These are phyloP conservation scores for Colletotrichum camelliae DNA, from an alignment of 2,329 filamentous ascomycete genomes.

Conservation along the genomic window DNA sequence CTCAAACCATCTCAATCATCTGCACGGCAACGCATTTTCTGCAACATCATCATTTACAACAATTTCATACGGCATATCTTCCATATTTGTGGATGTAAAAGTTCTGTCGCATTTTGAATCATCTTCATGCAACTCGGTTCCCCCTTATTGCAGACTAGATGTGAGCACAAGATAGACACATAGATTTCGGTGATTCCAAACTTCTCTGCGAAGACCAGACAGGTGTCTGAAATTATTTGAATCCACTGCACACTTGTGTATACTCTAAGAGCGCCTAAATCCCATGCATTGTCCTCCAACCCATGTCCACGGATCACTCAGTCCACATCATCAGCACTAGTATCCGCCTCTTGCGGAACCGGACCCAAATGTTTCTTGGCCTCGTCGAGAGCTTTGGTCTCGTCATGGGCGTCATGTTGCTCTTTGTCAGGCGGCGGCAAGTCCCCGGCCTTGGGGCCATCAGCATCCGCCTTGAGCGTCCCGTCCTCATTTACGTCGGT, in stretches of 20 bases:
- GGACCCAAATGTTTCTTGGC: conserved; percentile 41
- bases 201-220: background rate
- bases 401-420: conserved; percentile 32
- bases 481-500: conserved; percentile 68
- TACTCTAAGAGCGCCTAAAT: background rate
- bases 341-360: conserved; percentile 28
- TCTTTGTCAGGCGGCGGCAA: conserved; percentile 16
- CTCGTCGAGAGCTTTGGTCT: conserved; percentile 41
- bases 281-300: background rate
- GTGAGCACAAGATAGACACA: background rate
- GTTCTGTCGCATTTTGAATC: background rate
- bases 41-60: background rate
- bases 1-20: background rate
- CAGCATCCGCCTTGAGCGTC: conserved; percentile 50
- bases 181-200: background rate
- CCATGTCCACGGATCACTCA: conserved; percentile 25
- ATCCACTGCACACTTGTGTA: background rate
- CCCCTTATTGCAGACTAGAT: background rate
- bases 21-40: background rate
- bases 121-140: background rate
- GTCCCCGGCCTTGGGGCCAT: conserved; percentile 32
- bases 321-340: conserved; percentile 50
- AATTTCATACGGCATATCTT: background rate
- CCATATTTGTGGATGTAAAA: background rate
- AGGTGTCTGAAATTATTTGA: background rate